Evolutionary conservation across 768 basidiomycete genomes (phyloP).

Genomic region (Mycena venus): DNA sequence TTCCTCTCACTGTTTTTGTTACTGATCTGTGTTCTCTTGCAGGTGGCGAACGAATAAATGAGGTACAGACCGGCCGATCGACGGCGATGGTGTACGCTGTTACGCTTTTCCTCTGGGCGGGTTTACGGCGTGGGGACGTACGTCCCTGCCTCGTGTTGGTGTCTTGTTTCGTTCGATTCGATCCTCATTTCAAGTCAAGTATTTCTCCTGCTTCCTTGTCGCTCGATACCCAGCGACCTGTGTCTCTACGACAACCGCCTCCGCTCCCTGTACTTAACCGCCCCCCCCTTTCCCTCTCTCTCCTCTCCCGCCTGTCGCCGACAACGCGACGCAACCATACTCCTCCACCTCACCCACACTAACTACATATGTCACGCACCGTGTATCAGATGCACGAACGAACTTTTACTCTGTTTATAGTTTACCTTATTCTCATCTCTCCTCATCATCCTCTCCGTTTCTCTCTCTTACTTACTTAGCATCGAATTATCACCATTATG

Average conservation of each 20-base stretch:
- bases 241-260: background rate
- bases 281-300: background rate
- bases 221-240: background rate
- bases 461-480: background rate
- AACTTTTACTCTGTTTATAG: constrained; percentile 11
- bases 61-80: background rate
- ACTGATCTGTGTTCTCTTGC: background rate
- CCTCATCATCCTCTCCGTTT: background rate
- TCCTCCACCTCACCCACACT: background rate
- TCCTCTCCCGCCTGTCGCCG: background rate
- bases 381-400: background rate
- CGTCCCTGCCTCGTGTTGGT: background rate
- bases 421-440: constrained; percentile 4
- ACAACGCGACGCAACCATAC: background rate
- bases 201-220: too few relatives aligned
- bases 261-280: background rate
- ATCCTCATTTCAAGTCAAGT: background rate
- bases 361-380: background rate
- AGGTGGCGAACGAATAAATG: constrained; percentile 22
- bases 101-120: constrained; percentile 9
- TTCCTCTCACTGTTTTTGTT: background rate
- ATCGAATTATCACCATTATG: too few relatives aligned
- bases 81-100: background rate
- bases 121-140: background rate
- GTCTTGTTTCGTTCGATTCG: background rate